Conservation (phyloP, 129 eudicot species). For the Saussurea involucrata region DNA sequence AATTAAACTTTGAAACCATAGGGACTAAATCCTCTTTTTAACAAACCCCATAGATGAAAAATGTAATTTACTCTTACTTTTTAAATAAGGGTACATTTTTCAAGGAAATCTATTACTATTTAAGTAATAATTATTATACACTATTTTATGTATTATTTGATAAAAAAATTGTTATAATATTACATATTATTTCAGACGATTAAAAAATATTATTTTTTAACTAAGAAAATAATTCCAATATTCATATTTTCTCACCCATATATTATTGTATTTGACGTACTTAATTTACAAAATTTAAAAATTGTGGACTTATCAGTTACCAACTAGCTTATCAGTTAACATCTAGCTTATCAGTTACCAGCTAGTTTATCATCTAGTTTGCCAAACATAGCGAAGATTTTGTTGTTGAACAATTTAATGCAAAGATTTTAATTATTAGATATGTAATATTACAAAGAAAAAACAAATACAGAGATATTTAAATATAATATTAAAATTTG, state of each 20-base stretch:
- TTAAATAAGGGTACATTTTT: not conserved
- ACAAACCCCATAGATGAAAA: too few species aligned
- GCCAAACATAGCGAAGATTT: not conserved
- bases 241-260: not conserved
- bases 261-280: not conserved
- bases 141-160: not conserved
- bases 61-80: too few species aligned
- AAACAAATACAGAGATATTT: not conserved
- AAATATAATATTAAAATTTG: not conserved
- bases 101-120: not conserved
- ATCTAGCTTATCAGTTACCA: too few species aligned
- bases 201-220: too few species aligned
- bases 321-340: too few species aligned
- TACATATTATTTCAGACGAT: too few species aligned
- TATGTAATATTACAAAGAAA: not conserved
- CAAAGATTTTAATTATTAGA: not conserved
- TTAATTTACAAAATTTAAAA: not conserved
- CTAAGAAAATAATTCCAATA: not conserved
- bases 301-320: too few species aligned
- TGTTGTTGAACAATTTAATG: not conserved
- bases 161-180: too few species aligned
- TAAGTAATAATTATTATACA: not conserved
- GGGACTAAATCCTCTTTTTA: too few species aligned
- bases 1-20: too few species aligned
- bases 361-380: too few species aligned